Conservation (phyloP, 768 basidiomycete species). For the Serendipita sp. region DNA sequence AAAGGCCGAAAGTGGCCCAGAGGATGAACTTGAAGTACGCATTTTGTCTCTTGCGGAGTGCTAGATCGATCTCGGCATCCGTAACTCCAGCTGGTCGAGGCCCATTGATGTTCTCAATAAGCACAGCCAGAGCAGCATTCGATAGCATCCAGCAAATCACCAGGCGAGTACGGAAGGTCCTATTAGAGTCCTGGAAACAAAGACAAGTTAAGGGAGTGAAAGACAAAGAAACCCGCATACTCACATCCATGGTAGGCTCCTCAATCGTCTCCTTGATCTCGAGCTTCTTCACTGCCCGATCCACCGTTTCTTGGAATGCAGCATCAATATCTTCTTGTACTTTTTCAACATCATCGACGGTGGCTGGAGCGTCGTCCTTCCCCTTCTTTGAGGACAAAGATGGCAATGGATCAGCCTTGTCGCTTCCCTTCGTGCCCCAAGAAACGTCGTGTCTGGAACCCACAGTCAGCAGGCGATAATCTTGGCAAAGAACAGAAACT, state of each 20-base stretch:
- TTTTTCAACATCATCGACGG: conserved; percentile 73
- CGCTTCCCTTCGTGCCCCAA: conserved; percentile 91
- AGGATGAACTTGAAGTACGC: conserved; percentile 64
- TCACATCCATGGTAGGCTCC: conserved; percentile 59
- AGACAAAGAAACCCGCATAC: not conserved
- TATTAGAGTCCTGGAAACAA: conserved; percentile 46
- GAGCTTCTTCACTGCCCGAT: conserved; percentile 65
- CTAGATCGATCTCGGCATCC: conserved; percentile 24
- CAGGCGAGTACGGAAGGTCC: conserved; percentile 81
- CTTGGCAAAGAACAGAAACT: conserved; percentile 29
- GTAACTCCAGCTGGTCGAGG: conserved; percentile 26
- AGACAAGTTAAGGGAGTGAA: not conserved
- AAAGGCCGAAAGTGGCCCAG: conserved; percentile 60
- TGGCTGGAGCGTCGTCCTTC: conserved; percentile 47
- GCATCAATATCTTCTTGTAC: conserved; percentile 81
- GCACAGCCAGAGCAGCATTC: conserved; percentile 52
- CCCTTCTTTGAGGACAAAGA: conserved; percentile 73
- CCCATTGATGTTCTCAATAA: conserved; percentile 58
- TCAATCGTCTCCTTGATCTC: conserved; percentile 48
- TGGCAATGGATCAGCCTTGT: conserved; percentile 84
- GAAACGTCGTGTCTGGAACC: conserved; percentile 37
- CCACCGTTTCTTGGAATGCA: conserved; percentile 82
- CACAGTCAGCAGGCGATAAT: not conserved
- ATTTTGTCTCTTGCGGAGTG: conserved; percentile 31
- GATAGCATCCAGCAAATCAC: conserved; percentile 67